A percentile compares a stretch with the other conserved stretches of the same genome.
These are phyloP conservation scores for Emmonsia crescens DNA, from an alignment of 2,329 filamentous ascomycete genomes.

Conservation along the genomic window DNA sequence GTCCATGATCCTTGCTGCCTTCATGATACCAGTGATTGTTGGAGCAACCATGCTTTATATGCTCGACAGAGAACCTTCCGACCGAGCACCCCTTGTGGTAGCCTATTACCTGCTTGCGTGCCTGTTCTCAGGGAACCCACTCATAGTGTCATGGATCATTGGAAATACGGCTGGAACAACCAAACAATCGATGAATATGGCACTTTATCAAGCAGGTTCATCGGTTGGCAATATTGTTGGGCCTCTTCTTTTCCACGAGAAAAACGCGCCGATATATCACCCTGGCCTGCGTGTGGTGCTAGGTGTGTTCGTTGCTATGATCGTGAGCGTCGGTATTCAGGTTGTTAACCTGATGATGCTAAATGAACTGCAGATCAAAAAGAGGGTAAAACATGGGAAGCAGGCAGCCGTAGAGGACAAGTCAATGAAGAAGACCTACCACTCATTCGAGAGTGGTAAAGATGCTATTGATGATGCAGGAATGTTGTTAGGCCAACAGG, in stretches of 20 bases:
- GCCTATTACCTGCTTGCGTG: slow-evolving; percentile 58
- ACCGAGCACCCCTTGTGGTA: slow-evolving; percentile 42
- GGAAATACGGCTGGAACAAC: slow-evolving; percentile 58
- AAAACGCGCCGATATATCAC: slow-evolving; percentile 49
- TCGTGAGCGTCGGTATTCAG: slow-evolving; percentile 44
- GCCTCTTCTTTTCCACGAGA: slow-evolving; percentile 49
- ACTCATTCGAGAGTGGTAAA: slow-evolving; percentile 22
- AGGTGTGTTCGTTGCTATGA: slow-evolving; percentile 38
- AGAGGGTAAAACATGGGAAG: slow-evolving; percentile 50
- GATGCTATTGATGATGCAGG: slow-evolving; percentile 5
- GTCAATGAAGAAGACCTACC: slow-evolving; percentile 49
- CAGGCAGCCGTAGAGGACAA: slow-evolving; percentile 47
- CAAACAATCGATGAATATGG: slow-evolving; percentile 55
- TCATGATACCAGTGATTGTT: slow-evolving; percentile 50
- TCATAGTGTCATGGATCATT: slow-evolving; percentile 59
- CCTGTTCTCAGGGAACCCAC: slow-evolving; percentile 53
- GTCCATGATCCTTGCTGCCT: slow-evolving; percentile 41
- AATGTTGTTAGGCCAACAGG: slow-evolving; percentile 38
- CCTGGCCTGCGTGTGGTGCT: slow-evolving; percentile 46
- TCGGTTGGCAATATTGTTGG: slow-evolving; percentile 58
- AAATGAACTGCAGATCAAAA: slow-evolving; percentile 45
- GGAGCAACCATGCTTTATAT: slow-evolving; percentile 37
- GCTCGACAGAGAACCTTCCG: slow-evolving; percentile 14
- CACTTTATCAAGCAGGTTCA: slow-evolving; percentile 51
- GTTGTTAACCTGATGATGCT: slow-evolving; percentile 43